These are phyloP conservation scores for Ormosia emarginata DNA, from an alignment of 306 rosid genomes.

Conservation along the genomic window DNA sequence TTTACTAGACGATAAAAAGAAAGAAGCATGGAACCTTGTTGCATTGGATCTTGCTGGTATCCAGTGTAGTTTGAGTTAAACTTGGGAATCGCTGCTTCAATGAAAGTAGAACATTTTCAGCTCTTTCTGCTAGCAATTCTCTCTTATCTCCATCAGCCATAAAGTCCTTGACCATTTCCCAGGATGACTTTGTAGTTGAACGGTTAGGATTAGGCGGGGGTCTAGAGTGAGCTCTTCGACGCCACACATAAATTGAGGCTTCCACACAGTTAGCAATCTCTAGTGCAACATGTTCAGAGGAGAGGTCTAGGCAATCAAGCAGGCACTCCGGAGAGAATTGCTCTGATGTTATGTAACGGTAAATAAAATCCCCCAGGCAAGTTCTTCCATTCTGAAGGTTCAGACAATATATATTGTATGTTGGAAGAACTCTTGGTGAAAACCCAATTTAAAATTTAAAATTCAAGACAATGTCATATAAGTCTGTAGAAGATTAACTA, in stretches of 20 bases:
- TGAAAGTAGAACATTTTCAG: slow-evolving; percentile 63
- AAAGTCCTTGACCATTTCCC: slow-evolving; percentile 88
- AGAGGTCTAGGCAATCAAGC: slow-evolving; percentile 84
- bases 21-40: slow-evolving; percentile 56
- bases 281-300: slow-evolving; percentile 81
- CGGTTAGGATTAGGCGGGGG: slow-evolving; percentile 56
- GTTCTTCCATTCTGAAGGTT: slow-evolving; percentile 72
- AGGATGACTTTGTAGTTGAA: slow-evolving; percentile 76
- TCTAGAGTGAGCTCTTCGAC: slow-evolving; percentile 57
- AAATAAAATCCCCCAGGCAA: slow-evolving; percentile 80
- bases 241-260: slow-evolving; percentile 89
- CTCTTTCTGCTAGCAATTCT: slow-evolving; percentile 76
- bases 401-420: background rate
- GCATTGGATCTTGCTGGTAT: slow-evolving; percentile 84
- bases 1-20: background rate
- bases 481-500: background rate
- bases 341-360: slow-evolving; percentile 78
- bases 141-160: slow-evolving; percentile 86
- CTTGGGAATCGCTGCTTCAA: slow-evolving; percentile 83
- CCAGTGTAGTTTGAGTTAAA: slow-evolving; percentile 76
- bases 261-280: slow-evolving; percentile 91
- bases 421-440: background rate
- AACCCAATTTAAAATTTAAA: background rate
- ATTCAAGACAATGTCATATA: background rate
- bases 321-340: slow-evolving; percentile 75